Conservation (phyloP, 1,139 yeast species). For the Hyphopichia pseudoburtonii region DNA sequence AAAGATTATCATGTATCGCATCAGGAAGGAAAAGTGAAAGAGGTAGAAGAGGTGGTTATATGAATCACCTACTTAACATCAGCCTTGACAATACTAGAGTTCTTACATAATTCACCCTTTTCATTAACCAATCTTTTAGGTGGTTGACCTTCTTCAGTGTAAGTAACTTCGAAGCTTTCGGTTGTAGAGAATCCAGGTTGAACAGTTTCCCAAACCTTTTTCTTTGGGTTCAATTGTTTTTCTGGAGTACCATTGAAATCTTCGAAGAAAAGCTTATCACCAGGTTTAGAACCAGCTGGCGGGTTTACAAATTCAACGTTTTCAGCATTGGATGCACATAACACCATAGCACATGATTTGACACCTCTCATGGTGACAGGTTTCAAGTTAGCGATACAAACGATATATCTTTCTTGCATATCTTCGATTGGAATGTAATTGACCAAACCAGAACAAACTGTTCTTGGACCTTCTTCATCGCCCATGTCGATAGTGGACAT, state of each 20-base stretch:
- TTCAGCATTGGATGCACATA: constrained; percentile 78
- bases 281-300: constrained; percentile 91
- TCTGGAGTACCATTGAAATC: constrained; percentile 87
- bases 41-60: no score
- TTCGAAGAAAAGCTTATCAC: constrained; percentile 95
- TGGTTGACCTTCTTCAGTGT: constrained; percentile 77
- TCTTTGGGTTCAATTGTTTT: constrained; percentile 93
- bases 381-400: constrained; percentile 60
- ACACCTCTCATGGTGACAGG: constrained; percentile 79
- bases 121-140: constrained; percentile 76
- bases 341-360: constrained; percentile 93
- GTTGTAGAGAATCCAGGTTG: constrained; percentile 89
- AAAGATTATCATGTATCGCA: no score
- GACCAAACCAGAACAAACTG: constrained; percentile 90
- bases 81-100: constrained; percentile 65
- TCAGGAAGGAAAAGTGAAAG: no score
- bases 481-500: constrained; percentile 97
- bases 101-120: constrained; percentile 72
- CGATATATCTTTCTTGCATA: constrained; percentile 49
- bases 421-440: constrained; percentile 47
- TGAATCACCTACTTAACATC: constrained; percentile 56
- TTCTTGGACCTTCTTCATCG: constrained; percentile 95
- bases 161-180: constrained; percentile 73
- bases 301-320: constrained; percentile 91
- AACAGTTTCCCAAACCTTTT: constrained; percentile 94